phyloP scores from a whole-genome alignment of 768 basidiomycete genomes.

The Trametes maxima region DNA sequence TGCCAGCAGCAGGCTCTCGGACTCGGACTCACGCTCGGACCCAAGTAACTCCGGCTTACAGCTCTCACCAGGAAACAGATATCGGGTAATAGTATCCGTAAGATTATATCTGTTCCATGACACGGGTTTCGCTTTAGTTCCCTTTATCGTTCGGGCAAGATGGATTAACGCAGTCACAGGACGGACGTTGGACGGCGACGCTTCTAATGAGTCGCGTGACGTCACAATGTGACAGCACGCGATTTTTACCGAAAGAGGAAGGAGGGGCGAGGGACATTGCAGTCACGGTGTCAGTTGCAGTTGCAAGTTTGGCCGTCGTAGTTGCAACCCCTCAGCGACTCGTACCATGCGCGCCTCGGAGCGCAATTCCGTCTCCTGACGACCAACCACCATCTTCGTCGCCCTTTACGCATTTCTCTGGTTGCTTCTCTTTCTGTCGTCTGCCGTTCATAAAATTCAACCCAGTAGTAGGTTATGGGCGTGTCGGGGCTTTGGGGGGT shows the following conservation, averaged over 20 bases:
- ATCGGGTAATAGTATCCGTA: no score
- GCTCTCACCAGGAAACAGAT: no score
- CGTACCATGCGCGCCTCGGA: background rate
- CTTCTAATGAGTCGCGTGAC: constrained; percentile 9
- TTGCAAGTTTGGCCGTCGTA: background rate
- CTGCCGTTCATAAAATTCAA: background rate
- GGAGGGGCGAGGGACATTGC: background rate
- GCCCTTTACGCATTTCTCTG: background rate
- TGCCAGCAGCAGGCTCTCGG: no score
- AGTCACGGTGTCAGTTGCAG: background rate
- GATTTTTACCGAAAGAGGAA: background rate
- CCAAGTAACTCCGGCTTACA: no score
- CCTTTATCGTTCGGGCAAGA: no score
- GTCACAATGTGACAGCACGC: constrained; percentile 11
- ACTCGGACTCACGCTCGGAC: no score
- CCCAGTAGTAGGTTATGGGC: constrained; percentile 31
- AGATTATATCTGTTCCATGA: no score
- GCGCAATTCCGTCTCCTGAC: no score
- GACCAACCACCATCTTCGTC: background rate
- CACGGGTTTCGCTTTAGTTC: no score
- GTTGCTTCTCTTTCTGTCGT: background rate
- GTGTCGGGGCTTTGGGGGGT: constrained; percentile 33
- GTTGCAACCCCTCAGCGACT: background rate
- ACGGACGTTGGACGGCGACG: background rate
- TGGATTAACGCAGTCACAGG: background rate